Evolutionary conservation across 1,139 yeast genomes (phyloP), one percentile per base, ranked within the genome.

Genomic region (Arxiozyma telluris): DNA sequence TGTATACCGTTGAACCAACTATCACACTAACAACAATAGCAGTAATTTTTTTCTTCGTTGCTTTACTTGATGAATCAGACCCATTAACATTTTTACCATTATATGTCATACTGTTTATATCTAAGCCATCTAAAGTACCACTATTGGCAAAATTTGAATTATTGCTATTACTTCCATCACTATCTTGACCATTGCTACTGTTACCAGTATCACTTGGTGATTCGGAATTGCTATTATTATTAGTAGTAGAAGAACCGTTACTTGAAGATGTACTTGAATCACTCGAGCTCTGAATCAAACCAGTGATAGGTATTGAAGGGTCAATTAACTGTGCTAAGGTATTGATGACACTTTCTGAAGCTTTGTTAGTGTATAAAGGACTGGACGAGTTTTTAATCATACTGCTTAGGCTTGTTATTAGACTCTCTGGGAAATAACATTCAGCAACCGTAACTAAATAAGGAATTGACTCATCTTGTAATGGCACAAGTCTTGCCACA

Each of bases 401-500:
- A 44, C 67, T 65, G 54, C 78, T 76, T 60, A 86, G 74, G 0
- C 72, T 66, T n/a, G 65, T 64, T 18, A 83, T 73, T 20, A 76
- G 70, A n/a, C 68, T 68, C n/a, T 72, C 66, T 48, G 88, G 88
- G 75, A 83, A 85, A 64, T 82, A 84, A 53, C 84, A 85, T 66
- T 83, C 87, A 20, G 93, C 93, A 57, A 86, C 87, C 0, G 91
- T 83, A 54, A 84, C 83, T 47, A 85, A 77, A 67, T 85, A 85
- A 53, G 69, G 69, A 49, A 72, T 71, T 15, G 69, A 69, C 1
- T 69, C 50, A 4, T 87, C 78, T 5, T 82, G 75, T 64, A 79
- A 83, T 46, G 94, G 93, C 55, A 84, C 80, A 62, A 86, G 74
- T 68, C 82, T 79, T 56, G 41, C 45, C 1, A 55, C 55, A 30